Base-by-base conservation (phyloP, 768 basidiomycete species). In the Hydnum rufescens region DNA sequence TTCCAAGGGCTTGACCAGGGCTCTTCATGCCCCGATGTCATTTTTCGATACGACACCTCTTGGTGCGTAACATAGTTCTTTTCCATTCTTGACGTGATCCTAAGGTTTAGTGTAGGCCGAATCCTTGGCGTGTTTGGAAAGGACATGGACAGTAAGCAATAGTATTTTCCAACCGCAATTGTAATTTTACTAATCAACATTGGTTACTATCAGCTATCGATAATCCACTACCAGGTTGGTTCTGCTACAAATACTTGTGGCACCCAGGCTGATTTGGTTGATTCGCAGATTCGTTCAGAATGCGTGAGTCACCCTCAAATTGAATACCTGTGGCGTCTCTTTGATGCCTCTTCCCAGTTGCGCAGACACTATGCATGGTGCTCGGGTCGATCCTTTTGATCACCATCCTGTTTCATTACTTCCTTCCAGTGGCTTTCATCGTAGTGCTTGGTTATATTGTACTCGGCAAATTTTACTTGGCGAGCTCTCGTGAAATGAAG, bases 401-500 rank as follows among this genome's bases (percentile, higher is more conserved):
- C 47, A 71, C 76, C 3, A 67, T 75, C 18, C 59, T 78, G 1
- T 74, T 76, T 56, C 71, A 74, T 48, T 78, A 76, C 62, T 80
- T 80, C 65, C 75, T 80, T 56, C 70, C 78, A 36, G 74, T 71
- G 0, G 75, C 70, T 0, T 58, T 72, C 31, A 66, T 70, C 19
- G 72, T 84, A 44, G 63, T 68, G 1, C 54, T 77, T n/a, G 72
- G 75, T 3, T 87, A 85, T 63, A 70, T 64, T 50, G 76, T 80
- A 60, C 76, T 78, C 53, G 76, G 77, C 2, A 66, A 67, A 0
- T 86, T 77, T 67, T 89, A 86, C 63, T 69, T 78, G 26, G 70
- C 73, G 3, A 78, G 78, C 55, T 77, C 82, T 0, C 67, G 82
- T 49, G 82, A 86, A 62, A 67, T 85, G 60, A 87, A 85, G 60